Evolutionary conservation across 2,329 filamentous ascomycete genomes (phyloP).

Genomic region (Calonectria pauciramosa): DNA sequence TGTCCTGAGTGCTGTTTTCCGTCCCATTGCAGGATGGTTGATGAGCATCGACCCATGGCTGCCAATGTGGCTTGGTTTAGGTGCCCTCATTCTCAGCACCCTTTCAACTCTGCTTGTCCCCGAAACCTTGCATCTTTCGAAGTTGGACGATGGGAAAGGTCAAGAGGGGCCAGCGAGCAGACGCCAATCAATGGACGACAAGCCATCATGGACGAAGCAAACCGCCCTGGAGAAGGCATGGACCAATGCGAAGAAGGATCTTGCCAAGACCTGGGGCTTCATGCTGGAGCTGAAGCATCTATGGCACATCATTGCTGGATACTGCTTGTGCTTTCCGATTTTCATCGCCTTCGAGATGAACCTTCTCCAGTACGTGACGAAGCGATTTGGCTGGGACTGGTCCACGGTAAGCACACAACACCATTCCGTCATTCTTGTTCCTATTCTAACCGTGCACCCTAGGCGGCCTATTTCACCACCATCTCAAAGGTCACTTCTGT

Average conservation of each 20-base stretch:
- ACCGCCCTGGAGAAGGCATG: constrained; percentile 38
- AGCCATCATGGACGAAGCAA: constrained; percentile 22
- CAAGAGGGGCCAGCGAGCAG: not conserved
- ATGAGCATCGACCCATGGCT: constrained; percentile 57
- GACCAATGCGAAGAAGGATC: constrained; percentile 46
- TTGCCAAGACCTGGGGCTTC: constrained; percentile 54
- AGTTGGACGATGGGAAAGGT: constrained; percentile 36
- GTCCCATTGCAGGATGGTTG: constrained; percentile 56
- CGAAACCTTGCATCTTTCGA: constrained; percentile 56
- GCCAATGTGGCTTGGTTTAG: constrained; percentile 53
- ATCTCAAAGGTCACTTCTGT: constrained; percentile 54
- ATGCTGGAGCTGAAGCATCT: constrained; percentile 51
- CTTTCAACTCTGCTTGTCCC: constrained; percentile 53
- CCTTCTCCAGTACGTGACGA: constrained; percentile 66
- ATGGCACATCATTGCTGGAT: not conserved
- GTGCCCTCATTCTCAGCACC: constrained; percentile 46
- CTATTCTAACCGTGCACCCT: not conserved
- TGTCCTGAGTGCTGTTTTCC: constrained; percentile 53
- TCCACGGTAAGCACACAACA: constrained; percentile 50
- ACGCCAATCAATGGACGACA: not conserved
- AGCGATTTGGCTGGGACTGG: constrained; percentile 64
- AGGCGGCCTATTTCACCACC: constrained; percentile 58
- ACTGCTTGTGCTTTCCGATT: constrained; percentile 39
- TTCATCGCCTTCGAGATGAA: constrained; percentile 51
- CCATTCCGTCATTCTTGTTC: not conserved